Conservation (phyloP, 306 rosid species). For the Acacia acuminata region DNA sequence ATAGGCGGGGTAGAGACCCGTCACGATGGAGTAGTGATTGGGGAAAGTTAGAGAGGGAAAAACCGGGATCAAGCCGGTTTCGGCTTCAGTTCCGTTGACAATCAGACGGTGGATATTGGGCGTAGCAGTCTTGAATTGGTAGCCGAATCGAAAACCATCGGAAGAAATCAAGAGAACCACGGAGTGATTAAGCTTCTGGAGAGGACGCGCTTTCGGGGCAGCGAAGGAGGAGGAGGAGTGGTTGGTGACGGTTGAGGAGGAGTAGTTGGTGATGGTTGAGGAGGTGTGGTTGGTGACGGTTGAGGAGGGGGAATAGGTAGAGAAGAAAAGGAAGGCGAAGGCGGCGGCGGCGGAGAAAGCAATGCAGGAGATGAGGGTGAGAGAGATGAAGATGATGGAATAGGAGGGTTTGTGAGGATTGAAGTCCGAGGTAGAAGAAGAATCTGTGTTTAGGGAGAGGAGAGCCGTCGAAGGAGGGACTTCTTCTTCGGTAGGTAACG, state of each 20-base stretch:
- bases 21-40: slow-evolving; percentile 86
- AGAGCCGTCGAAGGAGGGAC: slow-evolving; percentile 62
- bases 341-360: slow-evolving; percentile 71
- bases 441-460: slow-evolving; percentile 71
- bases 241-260: neutral
- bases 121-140: slow-evolving; percentile 80
- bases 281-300: neutral
- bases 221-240: neutral
- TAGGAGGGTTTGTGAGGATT: slow-evolving; percentile 38
- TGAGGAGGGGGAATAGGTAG: slow-evolving; percentile 9
- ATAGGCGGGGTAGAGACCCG: slow-evolving; percentile 90
- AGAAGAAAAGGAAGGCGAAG: slow-evolving; percentile 71
- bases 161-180: slow-evolving; percentile 79
- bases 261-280: neutral
- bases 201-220: slow-evolving; percentile 50
- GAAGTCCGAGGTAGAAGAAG: slow-evolving; percentile 32
- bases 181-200: slow-evolving; percentile 61
- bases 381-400: slow-evolving; percentile 60
- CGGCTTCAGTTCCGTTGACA: slow-evolving; percentile 86
- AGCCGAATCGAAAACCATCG: slow-evolving; percentile 94
- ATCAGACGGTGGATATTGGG: slow-evolving; percentile 79
- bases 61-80: slow-evolving; percentile 80
- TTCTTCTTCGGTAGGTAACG: slow-evolving; percentile 52
- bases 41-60: slow-evolving; percentile 93
- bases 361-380: slow-evolving; percentile 53